Evolutionary conservation across 176 grass and related monocot genomes (phyloP), one percentile per base, ranked within the genome.

Genomic region (Otatea glauca): DNA sequence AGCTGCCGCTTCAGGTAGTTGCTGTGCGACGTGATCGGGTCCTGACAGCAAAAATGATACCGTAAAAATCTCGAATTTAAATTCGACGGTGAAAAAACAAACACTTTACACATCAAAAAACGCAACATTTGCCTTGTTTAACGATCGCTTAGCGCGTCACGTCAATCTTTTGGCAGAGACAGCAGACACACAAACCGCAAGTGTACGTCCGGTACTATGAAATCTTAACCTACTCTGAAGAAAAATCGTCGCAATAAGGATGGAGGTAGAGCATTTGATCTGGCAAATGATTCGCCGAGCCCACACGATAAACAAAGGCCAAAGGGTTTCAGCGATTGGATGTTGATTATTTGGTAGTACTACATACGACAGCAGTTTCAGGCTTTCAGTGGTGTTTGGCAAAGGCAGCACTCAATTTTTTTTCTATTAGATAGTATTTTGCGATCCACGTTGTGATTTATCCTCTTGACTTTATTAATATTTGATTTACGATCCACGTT

Each of bases 1-100:
- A 99, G 81, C 10, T 69, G 65, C 32, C 90, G 89, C 79, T 77
- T 85, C 48, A 99, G 80, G 75, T 91, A 99, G 42, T 86, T 81
- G 86, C 96, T 95, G 43, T 73, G 83, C 84, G 70, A 55, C 44
- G 89, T 85, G 43, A 99, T 84, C 68, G 79, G 91, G 70, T 89
- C 88, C 96, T 99, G 91, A n/a, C 51, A 76, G 17, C 7, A 49
- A 24, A 1, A 74, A 18, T 20, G 38, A 39, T 20, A 2, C 7
- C 3, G 10, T 77, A 21, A 44, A 64, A 71, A 47, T 2, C 0
- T 14, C 0, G 29, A 21, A 59, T 17, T 60, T 71, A 45, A 69
- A 3, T 17, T 69, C 12, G 0, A 14, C 7, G 2, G 60, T 7
- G 10, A 11, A 45, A 56, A 42, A 74, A 37, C 13, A 39, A 37